Evolutionary conservation across 495 filamentous ascomycete species (phyloP).

Genomic region (Neurospora sublineolata): DNA sequence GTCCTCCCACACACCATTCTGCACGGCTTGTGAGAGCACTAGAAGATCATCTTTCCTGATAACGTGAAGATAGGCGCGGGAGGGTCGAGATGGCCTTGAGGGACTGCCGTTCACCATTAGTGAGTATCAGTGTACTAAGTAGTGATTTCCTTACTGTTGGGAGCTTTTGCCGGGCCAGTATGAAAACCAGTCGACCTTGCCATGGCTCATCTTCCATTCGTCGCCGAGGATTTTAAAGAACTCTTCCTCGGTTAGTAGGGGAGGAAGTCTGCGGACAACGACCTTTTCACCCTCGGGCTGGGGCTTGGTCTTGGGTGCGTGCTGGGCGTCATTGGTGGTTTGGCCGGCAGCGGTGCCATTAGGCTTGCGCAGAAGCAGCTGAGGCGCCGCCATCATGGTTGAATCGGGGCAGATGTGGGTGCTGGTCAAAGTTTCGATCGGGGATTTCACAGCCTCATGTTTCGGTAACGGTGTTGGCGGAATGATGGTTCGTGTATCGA

Average conservation of each 20-base stretch:
- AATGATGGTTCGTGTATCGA: neutral
- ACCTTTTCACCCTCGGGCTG: conserved; percentile 64
- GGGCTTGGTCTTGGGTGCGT: conserved; percentile 40
- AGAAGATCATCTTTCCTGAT: conserved; percentile 46
- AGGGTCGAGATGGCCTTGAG: conserved; percentile 64
- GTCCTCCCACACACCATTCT: conserved; percentile 55
- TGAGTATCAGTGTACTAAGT: conserved; percentile 1
- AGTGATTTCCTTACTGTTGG: conserved; percentile 54
- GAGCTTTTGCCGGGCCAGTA: conserved; percentile 79
- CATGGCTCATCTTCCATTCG: conserved; percentile 66
- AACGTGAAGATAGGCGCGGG: conserved; percentile 69
- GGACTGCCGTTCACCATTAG: conserved; percentile 38
- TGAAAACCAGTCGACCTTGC: conserved; percentile 71
- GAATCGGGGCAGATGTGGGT: neutral
- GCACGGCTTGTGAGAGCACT: conserved; percentile 54
- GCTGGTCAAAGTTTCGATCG: neutral
- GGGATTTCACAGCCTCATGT: neutral
- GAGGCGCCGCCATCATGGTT: conserved; percentile 22
- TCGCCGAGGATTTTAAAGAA: conserved; percentile 64
- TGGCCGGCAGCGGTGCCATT: conserved; percentile 17
- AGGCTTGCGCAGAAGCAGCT: conserved; percentile 21
- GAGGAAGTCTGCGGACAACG: conserved; percentile 73
- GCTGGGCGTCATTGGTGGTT: conserved; percentile 39
- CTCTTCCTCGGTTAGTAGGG: conserved; percentile 70
- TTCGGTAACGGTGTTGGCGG: neutral